Percentiles rank a stretch among this genome's conserved stretches.
Evolutionary conservation across 1,284 basidiomycete genomes (phyloP).

Genomic region (Fomes fomentarius): DNA sequence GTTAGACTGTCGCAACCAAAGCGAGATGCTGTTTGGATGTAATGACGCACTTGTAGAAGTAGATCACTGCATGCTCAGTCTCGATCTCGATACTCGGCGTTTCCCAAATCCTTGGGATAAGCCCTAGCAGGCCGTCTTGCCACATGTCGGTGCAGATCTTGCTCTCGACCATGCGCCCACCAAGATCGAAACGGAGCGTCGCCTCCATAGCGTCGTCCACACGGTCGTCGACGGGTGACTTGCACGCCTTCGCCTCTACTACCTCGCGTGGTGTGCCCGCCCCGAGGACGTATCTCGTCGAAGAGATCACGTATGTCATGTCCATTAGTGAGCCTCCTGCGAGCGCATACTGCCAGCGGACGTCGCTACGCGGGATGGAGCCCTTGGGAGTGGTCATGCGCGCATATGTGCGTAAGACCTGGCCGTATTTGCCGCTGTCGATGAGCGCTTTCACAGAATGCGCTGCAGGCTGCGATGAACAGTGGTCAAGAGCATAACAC

Average conservation of each 20-base stretch:
- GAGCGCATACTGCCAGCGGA: slow-evolving; percentile 60
- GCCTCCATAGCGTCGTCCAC: slow-evolving; percentile 28
- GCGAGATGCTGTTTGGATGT: background rate
- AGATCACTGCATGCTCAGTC: slow-evolving; percentile 18
- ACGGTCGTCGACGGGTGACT: slow-evolving; percentile 12
- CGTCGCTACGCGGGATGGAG: slow-evolving; percentile 47
- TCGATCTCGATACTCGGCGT: slow-evolving; percentile 25
- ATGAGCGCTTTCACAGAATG: slow-evolving; percentile 41
- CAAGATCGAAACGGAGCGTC: slow-evolving; percentile 19
- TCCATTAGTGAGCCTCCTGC: slow-evolving; percentile 78
- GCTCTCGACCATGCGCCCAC: slow-evolving; percentile 20
- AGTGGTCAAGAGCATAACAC: background rate
- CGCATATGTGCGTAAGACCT: slow-evolving; percentile 27
- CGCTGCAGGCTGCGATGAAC: slow-evolving; percentile 44
- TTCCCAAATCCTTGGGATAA: slow-evolving; percentile 24
- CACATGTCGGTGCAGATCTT: slow-evolving; percentile 25
- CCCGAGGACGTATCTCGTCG: slow-evolving; percentile 24
- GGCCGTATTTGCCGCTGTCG: slow-evolving; percentile 40
- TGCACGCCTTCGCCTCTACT: slow-evolving; percentile 18
- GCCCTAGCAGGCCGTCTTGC: slow-evolving; percentile 13
- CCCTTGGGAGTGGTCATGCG: slow-evolving; percentile 31
- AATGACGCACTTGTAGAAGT: slow-evolving; percentile 20
- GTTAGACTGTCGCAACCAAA: background rate
- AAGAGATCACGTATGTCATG: slow-evolving; percentile 36
- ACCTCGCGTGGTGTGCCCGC: slow-evolving; percentile 18